Evolutionary conservation across 2,329 filamentous ascomycete species (phyloP).

Genomic region (Cercospora canescens): DNA sequence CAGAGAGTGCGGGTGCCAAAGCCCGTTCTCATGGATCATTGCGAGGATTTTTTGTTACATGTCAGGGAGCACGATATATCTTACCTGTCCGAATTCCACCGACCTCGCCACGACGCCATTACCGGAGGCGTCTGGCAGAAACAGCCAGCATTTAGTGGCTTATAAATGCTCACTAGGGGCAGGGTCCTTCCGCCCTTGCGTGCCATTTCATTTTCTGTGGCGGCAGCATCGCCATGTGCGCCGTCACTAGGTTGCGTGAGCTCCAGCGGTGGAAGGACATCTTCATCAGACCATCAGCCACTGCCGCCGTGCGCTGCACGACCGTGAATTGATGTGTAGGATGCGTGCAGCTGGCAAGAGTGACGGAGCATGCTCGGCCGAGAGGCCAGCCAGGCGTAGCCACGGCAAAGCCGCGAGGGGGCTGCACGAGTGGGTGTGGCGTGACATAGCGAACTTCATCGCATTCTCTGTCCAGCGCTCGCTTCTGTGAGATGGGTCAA

Average conservation of each 20-base stretch:
- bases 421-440: not conserved
- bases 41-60: conserved; percentile 6
- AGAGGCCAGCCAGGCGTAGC: not conserved
- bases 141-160: not conserved
- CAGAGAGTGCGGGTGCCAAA: conserved; percentile 1
- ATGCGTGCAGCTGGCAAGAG: not conserved
- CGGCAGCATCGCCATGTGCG: not conserved
- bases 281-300: not conserved
- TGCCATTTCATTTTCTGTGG: not conserved
- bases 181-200: not conserved
- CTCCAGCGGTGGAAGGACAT: not conserved
- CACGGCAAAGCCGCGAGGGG: not conserved
- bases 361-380: not conserved
- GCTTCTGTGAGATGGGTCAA: too few species aligned
- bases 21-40: conserved; percentile 1
- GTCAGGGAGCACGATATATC: not conserved
- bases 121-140: not conserved
- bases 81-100: conserved; percentile 1
- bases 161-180: not conserved
- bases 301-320: not conserved
- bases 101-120: not conserved
- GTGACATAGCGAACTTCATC: not conserved
- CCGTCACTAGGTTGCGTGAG: not conserved
- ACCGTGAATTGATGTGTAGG: not conserved
- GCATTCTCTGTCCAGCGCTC: not conserved